Base-by-base conservation (phyloP, 2,329 filamentous ascomycete species). In the Fusarium begoniae region DNA sequence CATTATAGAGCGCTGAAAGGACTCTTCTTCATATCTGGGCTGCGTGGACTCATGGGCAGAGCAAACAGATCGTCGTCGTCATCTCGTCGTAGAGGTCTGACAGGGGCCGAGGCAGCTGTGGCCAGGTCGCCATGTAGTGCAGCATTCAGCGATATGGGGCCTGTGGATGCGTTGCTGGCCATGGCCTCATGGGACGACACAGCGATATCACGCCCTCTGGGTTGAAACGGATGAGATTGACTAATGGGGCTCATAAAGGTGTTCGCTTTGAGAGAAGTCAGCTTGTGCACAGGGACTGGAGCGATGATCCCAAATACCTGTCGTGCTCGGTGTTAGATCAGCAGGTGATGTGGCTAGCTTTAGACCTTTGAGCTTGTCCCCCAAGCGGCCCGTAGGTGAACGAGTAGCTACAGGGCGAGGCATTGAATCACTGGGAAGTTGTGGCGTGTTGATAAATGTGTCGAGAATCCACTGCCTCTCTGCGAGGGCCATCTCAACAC, bases 381-480 rank as follows among this genome's bases (percentile, higher is more conserved):
- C 90, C 70, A 97, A 82, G 60, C 92, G 89, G 12, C 91, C 90
- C n/a, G 90, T 87, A 11, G 92, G 88, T 37, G 90, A 90, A 35
- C 92, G 90, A 38, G 91, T 92, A 62, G 90, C 92, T 32, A 88
- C 84, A 3, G 88, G 87, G 24, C 66, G 66, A 55, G 68, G 35
- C 12, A 75, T 53, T 18, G 64, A 61, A 30, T 70, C 72, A 32
- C 43, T 38, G 22, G 77, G 70, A 62, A 45, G 69, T 72, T 68
- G 76, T 70, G 68, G 77, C 20, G 81, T 77, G 43, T 69, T 75
- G 40, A 80, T 79, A 65, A 97, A 98, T 76, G 95, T 94, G 53
- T 91, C 86, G 78, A 94, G 89, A 59, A 98, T 95, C 94, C 94
- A 97, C 75, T 93, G 89, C 80, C 91, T 93, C 82, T 98, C 95